Percentiles rank a stretch among this genome's conserved stretches.
phyloP scores from a whole-genome alignment of 257 asterid species.

The Pogostemon cablin region DNA sequence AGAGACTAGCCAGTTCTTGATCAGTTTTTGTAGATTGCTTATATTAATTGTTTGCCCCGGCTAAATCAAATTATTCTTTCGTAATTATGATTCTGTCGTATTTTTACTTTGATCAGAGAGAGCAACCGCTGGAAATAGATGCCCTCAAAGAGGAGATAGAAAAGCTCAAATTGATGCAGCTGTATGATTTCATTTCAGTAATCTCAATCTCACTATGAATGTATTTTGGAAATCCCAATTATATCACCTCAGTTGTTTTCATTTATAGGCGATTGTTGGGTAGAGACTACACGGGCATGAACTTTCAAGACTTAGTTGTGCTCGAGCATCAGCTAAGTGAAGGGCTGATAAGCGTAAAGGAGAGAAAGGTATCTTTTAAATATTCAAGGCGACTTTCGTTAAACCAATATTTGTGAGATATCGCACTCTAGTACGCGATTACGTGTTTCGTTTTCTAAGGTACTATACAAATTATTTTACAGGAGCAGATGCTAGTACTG shows the following conservation, averaged over 20 bases:
- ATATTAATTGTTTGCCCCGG: neutral
- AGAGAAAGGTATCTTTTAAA: conserved; percentile 59
- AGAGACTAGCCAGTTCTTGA: neutral
- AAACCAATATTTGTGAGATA: neutral
- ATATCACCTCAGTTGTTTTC: conserved; percentile 3
- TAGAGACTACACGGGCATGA: conserved; percentile 57
- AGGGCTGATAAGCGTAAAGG: conserved; percentile 59
- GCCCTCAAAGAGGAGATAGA: conserved; percentile 59
- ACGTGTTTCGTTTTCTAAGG: neutral
- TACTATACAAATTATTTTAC: conserved; percentile 30
- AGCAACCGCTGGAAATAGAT: conserved; percentile 51
- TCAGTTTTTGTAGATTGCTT: neutral
- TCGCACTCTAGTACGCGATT: neutral
- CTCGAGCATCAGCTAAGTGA: conserved; percentile 65
- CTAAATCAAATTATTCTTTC: neutral
- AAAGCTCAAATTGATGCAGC: conserved; percentile 54
- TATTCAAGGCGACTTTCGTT: neutral
- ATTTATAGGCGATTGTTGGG: conserved; percentile 64
- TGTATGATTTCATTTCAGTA: conserved; percentile 45
- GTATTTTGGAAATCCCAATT: neutral
- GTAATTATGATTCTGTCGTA: neutral
- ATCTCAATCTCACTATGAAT: conserved; percentile 4
- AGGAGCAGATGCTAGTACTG: conserved; percentile 58
- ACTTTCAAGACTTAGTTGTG: conserved; percentile 52
- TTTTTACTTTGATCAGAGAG: conserved; percentile 34